Conservation (phyloP, 2,329 filamentous ascomycete genomes). For the Nigrospora oryzae region DNA sequence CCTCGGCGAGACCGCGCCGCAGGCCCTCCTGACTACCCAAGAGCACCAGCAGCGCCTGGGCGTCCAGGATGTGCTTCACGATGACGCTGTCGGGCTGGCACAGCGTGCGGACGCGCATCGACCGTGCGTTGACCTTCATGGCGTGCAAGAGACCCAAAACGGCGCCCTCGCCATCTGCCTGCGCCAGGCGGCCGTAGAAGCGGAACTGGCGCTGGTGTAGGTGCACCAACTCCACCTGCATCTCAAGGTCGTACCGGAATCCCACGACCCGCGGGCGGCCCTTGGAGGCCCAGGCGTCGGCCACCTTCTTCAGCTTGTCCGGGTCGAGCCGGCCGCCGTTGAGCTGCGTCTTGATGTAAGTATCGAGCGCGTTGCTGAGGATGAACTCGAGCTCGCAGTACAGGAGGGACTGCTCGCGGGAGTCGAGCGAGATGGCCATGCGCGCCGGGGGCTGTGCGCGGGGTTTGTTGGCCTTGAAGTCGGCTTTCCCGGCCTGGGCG, state of each 20-base stretch:
- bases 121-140: conserved; percentile 43
- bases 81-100: conserved; percentile 51
- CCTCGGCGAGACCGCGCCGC: conserved; percentile 38
- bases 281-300: conserved; percentile 41
- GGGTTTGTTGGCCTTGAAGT: conserved; percentile 22
- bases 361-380: conserved; percentile 40
- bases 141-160: conserved; percentile 39
- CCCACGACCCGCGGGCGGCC: conserved; percentile 46
- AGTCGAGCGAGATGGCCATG: conserved; percentile 40
- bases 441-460: conserved; percentile 20
- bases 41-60: conserved; percentile 40
- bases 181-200: conserved; percentile 25
- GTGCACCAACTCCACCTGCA: conserved; percentile 46
- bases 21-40: conserved; percentile 34
- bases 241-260: conserved; percentile 52
- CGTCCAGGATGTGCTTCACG: conserved; percentile 48
- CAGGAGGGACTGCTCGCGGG: conserved; percentile 48
- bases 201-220: conserved; percentile 43
- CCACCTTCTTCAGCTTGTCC: conserved; percentile 40
- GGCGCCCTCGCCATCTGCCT: conserved; percentile 14
- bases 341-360: conserved; percentile 43
- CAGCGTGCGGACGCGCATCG: conserved; percentile 44
- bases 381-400: conserved; percentile 52
- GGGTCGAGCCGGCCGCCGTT: conserved; percentile 45
- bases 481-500: conserved; percentile 19